phyloP scores from a whole-genome alignment of 106 monocot species.

The Dioscorea dumetorum region DNA sequence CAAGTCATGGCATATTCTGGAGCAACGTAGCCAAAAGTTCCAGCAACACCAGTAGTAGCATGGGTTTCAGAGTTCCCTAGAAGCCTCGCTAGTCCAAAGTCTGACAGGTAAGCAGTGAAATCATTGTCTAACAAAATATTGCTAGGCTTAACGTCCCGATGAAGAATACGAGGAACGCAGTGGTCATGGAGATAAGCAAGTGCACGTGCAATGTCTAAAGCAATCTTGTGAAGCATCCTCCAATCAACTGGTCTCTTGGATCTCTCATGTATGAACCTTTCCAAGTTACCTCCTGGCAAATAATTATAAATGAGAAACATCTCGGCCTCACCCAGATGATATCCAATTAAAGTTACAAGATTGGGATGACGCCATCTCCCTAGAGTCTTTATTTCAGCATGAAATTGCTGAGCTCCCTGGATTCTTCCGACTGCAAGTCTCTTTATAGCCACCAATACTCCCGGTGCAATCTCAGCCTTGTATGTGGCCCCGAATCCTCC shows the following conservation, averaged over 20 bases:
- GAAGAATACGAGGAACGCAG: slow-evolving; percentile 65
- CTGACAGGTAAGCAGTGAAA: slow-evolving; percentile 64
- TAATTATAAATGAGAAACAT: slow-evolving; percentile 84
- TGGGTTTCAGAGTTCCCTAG: slow-evolving; percentile 76
- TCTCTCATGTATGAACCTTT: slow-evolving; percentile 69
- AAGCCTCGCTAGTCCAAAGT: slow-evolving; percentile 76
- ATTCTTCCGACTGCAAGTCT: slow-evolving; percentile 84
- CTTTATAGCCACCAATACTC: slow-evolving; percentile 85
- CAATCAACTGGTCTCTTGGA: slow-evolving; percentile 52
- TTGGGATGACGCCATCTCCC: slow-evolving; percentile 88
- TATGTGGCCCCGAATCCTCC: slow-evolving; percentile 98
- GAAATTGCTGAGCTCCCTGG: slow-evolving; percentile 88
- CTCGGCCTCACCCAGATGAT: slow-evolving; percentile 78
- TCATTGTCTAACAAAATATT: slow-evolving; percentile 69
- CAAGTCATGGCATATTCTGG: slow-evolving; percentile 85
- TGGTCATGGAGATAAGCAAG: slow-evolving; percentile 58
- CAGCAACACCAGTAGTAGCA: slow-evolving; percentile 71
- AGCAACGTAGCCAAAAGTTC: slow-evolving; percentile 78
- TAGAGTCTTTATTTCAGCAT: slow-evolving; percentile 80
- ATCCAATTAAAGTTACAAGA: slow-evolving; percentile 93
- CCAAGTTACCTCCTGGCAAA: slow-evolving; percentile 65
- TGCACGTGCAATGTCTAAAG: slow-evolving; percentile 75
- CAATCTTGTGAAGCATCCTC: slow-evolving; percentile 98
- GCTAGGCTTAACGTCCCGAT: slow-evolving; percentile 77
- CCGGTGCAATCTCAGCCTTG: slow-evolving; percentile 91